Percentiles rank a stretch among this genome's conserved stretches.
These are phyloP conservation scores for Podospora bellae-mahoneyi DNA, from an alignment of 495 filamentous ascomycete species.

Conservation along the genomic window DNA sequence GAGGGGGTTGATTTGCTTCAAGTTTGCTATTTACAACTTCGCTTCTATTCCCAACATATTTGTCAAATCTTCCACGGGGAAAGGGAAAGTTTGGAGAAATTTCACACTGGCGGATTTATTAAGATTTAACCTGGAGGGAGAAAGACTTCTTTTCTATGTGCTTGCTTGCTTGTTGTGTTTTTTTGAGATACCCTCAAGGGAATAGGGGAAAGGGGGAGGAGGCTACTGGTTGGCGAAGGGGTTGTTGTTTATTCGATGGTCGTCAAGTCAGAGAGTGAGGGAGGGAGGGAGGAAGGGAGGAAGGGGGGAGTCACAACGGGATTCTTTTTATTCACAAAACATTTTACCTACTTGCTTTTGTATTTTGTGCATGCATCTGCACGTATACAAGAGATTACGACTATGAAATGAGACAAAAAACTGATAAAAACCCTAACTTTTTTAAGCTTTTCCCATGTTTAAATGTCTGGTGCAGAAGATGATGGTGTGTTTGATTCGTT, in stretches of 20 bases:
- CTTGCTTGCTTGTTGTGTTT: not conserved
- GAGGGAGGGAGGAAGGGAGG: not conserved
- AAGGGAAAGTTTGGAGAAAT: constrained; percentile 30
- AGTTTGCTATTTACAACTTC: not conserved
- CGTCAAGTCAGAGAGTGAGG: not conserved
- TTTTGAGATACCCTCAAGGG: not conserved
- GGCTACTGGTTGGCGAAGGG: not conserved
- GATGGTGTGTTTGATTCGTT: no score
- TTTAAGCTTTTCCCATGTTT: no score
- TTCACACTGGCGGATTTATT: not conserved
- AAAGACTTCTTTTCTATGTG: not conserved
- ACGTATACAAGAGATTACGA: not conserved
- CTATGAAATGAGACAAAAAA: no score
- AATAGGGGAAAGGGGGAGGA: not conserved
- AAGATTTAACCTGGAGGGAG: not conserved
- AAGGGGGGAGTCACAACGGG: not conserved
- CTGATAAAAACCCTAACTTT: no score
- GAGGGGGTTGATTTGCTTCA: not conserved
- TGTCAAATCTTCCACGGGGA: constrained; percentile 14
- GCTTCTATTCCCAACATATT: constrained; percentile 9
- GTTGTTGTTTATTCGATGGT: not conserved
- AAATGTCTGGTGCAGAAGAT: no score
- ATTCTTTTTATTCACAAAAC: not conserved
- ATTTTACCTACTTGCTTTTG: no score
- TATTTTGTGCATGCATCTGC: constrained; percentile 1